Conservation (phyloP, 176 grass and related monocot genomes). For the Thinopyrum elongatum region DNA sequence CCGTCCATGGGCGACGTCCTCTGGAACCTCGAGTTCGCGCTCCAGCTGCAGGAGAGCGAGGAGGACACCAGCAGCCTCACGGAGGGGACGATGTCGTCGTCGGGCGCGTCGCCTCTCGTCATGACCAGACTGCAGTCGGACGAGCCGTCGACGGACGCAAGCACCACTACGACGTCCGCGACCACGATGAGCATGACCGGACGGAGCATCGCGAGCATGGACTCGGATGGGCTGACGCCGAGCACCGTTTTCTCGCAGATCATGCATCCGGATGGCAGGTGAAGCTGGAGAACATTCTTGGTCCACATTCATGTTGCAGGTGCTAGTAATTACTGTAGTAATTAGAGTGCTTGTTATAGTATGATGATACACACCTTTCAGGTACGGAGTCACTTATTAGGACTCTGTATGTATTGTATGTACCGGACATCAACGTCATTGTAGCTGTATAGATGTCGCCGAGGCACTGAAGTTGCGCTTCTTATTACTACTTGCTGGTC, state of each 20-base stretch:
- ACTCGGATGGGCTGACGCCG: constrained; percentile 45
- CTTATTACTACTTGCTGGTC: background rate
- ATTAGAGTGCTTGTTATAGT: background rate
- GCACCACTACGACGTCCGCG: constrained; percentile 30
- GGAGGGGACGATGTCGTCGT: background rate
- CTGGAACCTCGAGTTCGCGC: constrained; percentile 74
- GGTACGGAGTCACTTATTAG: background rate
- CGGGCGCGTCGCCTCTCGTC: background rate
- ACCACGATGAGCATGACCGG: constrained; percentile 32
- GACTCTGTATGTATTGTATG: background rate
- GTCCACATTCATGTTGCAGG: background rate
- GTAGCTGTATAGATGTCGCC: background rate
- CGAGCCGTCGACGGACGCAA: constrained; percentile 36
- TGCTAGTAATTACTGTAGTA: background rate
- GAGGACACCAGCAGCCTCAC: constrained; percentile 43
- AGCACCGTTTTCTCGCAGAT: constrained; percentile 70
- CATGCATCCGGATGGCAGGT: constrained; percentile 62
- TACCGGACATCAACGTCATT: background rate
- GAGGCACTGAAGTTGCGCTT: background rate
- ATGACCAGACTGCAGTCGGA: constrained; percentile 6
- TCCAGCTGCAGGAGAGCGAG: constrained; percentile 62
- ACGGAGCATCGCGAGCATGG: constrained; percentile 42
- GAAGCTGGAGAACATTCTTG: background rate
- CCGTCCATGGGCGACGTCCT: constrained; percentile 72
- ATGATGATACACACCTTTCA: background rate